These are phyloP conservation scores for Dictyostelium brefeldianum DNA, from an alignment of 78 protist genomes.

Conservation along the genomic window DNA sequence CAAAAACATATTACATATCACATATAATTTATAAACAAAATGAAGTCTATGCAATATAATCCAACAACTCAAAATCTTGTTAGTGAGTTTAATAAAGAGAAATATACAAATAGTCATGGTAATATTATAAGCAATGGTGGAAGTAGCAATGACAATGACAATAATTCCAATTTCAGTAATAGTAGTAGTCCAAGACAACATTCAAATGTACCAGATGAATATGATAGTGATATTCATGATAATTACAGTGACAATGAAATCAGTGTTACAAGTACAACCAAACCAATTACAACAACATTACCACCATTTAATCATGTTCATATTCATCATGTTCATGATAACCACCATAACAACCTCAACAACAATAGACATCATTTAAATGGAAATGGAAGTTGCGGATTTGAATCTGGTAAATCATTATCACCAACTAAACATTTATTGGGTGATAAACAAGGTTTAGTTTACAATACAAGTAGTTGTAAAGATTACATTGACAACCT, in stretches of 20 bases:
- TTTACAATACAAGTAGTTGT: constrained; percentile 1
- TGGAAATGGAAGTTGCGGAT: not conserved
- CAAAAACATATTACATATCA: too few relatives aligned
- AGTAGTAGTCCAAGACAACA: not conserved
- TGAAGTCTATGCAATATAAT: not conserved
- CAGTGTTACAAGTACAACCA: not conserved
- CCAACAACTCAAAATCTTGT: not conserved
- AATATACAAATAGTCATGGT: not conserved
- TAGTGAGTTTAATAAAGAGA: constrained; percentile 6
- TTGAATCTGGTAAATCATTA: too few relatives aligned
- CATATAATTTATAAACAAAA: not conserved
- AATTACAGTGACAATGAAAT: constrained; percentile 1
- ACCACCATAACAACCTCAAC: not conserved
- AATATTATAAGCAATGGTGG: not conserved
- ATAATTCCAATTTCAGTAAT: not conserved
- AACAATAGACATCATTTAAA: not conserved
- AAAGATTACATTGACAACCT: constrained; percentile 8
- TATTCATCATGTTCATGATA: not conserved
- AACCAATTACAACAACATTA: not conserved
- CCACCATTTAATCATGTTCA: not conserved
- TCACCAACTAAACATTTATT: too few relatives aligned
- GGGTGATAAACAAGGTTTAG: not conserved
- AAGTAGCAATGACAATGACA: not conserved
- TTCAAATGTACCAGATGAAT: not conserved
- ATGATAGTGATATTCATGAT: not conserved